These are phyloP conservation scores for Forsythia viridissima DNA, from an alignment of 257 asterid genomes.

Conservation along the genomic window DNA sequence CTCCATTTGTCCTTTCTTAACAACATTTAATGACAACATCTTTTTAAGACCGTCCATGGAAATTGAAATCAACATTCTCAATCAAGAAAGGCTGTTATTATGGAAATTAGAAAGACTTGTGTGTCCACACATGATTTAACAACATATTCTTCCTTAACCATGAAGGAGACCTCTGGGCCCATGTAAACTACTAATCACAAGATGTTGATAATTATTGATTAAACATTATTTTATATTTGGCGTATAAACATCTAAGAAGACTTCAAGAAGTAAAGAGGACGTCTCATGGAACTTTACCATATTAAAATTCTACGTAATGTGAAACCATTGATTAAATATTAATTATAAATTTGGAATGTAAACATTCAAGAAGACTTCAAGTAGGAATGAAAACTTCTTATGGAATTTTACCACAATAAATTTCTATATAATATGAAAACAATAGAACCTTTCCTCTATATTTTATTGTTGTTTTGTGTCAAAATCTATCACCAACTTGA, in stretches of 20 bases:
- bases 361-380: slow-evolving; percentile 44
- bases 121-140: slow-evolving; percentile 10
- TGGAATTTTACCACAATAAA: slow-evolving; percentile 35
- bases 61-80: slow-evolving; percentile 5
- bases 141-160: slow-evolving; percentile 7
- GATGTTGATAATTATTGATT: slow-evolving; percentile 16
- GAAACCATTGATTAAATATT: slow-evolving; percentile 1
- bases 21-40: neutral
- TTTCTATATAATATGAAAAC: neutral
- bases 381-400: slow-evolving; percentile 38
- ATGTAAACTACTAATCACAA: slow-evolving; percentile 32
- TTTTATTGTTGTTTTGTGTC: too few species aligned
- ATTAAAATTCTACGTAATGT: slow-evolving; percentile 13
- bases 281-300: slow-evolving; percentile 37
- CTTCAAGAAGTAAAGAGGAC: slow-evolving; percentile 46
- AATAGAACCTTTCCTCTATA: too few species aligned
- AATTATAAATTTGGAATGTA: slow-evolving; percentile 4
- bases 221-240: slow-evolving; percentile 8
- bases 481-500: slow-evolving; percentile 3
- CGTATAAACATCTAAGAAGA: slow-evolving; percentile 34
- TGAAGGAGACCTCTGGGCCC: slow-evolving; percentile 35
- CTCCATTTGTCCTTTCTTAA: too few species aligned
- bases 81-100: slow-evolving; percentile 8
- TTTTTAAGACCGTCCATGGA: neutral
- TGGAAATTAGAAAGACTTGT: neutral